Conservation (phyloP, 192 early-diverging fungal genomes). For the Linnemannia zychae region DNA sequence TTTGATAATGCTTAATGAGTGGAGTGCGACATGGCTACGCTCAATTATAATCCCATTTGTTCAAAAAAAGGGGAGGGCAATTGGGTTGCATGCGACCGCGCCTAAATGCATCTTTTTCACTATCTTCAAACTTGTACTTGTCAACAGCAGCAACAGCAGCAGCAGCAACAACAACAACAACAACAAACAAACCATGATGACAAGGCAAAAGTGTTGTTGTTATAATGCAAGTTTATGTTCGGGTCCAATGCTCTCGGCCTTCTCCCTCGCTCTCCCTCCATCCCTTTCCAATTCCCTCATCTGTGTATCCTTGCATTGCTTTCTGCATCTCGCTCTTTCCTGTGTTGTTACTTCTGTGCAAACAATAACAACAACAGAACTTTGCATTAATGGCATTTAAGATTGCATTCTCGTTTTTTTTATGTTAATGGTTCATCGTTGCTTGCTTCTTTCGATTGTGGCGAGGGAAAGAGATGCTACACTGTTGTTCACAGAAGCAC, state of each 20-base stretch:
- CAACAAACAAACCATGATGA: background rate
- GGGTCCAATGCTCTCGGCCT: background rate
- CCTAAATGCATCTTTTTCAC: background rate
- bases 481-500: background rate
- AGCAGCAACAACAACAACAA: background rate
- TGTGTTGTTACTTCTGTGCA: background rate
- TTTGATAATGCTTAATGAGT: constrained; percentile 5
- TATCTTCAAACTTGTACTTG: background rate
- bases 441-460: background rate
- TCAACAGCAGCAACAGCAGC: background rate
- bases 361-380: background rate
- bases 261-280: background rate
- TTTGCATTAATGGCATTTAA: constrained; percentile 11
- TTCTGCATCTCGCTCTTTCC: background rate
- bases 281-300: background rate
- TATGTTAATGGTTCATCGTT: background rate
- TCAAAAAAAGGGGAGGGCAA: background rate
- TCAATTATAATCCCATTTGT: background rate
- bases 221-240: background rate
- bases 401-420: constrained; percentile 2
- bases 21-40: background rate
- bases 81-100: background rate
- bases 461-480: background rate
- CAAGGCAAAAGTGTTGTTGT: background rate
- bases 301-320: background rate